Base-by-base conservation (phyloP, 371 early-diverging fungal genomes). In the Rhizopus arrhizus region DNA sequence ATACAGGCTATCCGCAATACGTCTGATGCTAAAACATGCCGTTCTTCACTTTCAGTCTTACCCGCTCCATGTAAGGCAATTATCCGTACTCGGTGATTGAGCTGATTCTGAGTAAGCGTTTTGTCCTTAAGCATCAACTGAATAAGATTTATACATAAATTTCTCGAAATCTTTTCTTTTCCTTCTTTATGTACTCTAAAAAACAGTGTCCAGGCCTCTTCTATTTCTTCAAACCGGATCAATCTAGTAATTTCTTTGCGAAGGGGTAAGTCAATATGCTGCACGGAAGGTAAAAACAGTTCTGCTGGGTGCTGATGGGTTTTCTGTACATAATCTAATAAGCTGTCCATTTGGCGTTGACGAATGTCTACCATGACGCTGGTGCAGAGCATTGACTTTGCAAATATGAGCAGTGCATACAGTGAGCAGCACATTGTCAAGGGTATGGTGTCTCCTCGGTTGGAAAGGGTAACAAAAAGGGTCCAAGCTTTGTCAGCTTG, bases 401-500 rank as follows among this genome's bases (percentile, higher is more conserved):
- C 75, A 56, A 59, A 80, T 12, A 46, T 31, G n/a, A 80, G 59
- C 5, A 80, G 54, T 3, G 75, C 62, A 52, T 73, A 80, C 1
- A 80, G 54, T 8, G 65, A 66, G 22, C 65, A 65, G 55, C 72
- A 73, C 22, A 70, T 32, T 8, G 55, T 48, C 15, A 72, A 58
- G 47, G 75, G 76, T 50, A 75, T 57, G 53, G 52, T 60, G 32
- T 58, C 59, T 16, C 61, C 58, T 60, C 64, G 64, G n/a, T 59
- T 31, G 13, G 69, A 42, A n/a, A 80, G 50, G 33, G 75, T 73
- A 8, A 48, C 40, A 53, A 76, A 80, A 12, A 77, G 16, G 9
- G 72, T 58, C 75, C 77, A 80, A 5, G 80, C 69, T 55, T 65
- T 67, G 32, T 75, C 75, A n/a, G 77, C 75, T 47, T 77, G 66